phyloP scores from a whole-genome alignment of 495 filamentous ascomycete genomes.

The Aspergillus carlsbadensis region DNA sequence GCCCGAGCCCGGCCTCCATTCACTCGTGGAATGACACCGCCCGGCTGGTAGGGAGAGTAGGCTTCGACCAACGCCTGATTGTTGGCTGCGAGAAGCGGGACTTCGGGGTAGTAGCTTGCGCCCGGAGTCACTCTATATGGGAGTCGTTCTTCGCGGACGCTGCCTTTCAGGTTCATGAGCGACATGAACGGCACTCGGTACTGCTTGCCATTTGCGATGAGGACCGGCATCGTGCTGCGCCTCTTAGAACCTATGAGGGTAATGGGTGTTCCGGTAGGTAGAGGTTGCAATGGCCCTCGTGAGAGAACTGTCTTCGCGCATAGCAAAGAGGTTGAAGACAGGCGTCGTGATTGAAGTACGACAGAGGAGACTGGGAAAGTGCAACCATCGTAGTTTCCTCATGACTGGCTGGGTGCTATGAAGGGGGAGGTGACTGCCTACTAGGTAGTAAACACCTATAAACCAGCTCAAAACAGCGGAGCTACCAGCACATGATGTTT shows the following conservation, averaged over 20 bases:
- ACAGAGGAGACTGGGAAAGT: no score
- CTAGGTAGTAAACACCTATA: no score
- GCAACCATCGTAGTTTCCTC: no score
- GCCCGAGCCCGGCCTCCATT: not conserved
- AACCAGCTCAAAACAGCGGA: no score
- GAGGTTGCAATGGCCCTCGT: not conserved
- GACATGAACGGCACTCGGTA: constrained; percentile 16
- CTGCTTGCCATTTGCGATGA: constrained; percentile 12
- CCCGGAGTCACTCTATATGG: not conserved
- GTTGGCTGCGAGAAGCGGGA: not conserved
- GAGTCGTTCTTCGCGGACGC: not conserved
- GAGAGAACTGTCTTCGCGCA: no score
- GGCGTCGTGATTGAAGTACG: no score
- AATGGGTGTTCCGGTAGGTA: not conserved
- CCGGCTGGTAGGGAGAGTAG: not conserved
- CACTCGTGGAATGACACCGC: not conserved
- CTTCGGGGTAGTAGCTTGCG: not conserved
- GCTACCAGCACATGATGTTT: no score
- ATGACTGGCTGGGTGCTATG: no score
- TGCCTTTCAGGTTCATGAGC: constrained; percentile 9
- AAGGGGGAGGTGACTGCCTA: no score
- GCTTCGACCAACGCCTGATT: not conserved
- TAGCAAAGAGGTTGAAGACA: no score
- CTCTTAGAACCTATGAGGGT: not conserved
- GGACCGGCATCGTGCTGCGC: constrained; percentile 13